phyloP scores from a whole-genome alignment of 495 filamentous ascomycete genomes.

The Sporormia fimetaria region DNA sequence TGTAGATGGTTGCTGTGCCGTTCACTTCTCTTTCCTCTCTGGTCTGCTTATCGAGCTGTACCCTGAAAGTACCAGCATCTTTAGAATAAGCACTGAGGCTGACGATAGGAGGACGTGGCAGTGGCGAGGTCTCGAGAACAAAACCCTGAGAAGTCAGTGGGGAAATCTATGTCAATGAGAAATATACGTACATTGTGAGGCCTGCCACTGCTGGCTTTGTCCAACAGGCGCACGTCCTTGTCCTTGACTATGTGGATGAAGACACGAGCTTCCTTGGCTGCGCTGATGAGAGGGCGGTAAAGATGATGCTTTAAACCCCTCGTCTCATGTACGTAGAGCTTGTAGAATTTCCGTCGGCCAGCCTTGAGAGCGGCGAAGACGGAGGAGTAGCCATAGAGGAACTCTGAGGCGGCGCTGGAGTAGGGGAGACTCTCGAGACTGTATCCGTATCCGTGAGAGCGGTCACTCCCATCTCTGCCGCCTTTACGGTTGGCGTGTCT shows the following conservation, averaged over 20 bases:
- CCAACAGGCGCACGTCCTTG: slow-evolving; percentile 53
- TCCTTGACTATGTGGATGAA: slow-evolving; percentile 40
- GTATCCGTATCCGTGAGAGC: background rate
- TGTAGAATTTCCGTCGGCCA: slow-evolving; percentile 61
- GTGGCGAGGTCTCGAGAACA: slow-evolving; percentile 73
- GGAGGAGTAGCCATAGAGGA: slow-evolving; percentile 72
- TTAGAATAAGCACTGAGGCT: slow-evolving; percentile 36
- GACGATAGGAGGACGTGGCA: slow-evolving; percentile 61
- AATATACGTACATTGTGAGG: slow-evolving; percentile 59
- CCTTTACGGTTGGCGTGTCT: background rate
- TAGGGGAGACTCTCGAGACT: slow-evolving; percentile 48
- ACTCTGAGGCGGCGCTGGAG: slow-evolving; percentile 78
- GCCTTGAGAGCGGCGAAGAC: slow-evolving; percentile 72
- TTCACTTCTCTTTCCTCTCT: slow-evolving; percentile 62
- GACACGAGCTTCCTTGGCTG: slow-evolving; percentile 44
- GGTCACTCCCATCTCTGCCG: no score
- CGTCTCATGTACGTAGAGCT: slow-evolving; percentile 61
- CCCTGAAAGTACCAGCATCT: slow-evolving; percentile 34
- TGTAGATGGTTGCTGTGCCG: slow-evolving; percentile 39
- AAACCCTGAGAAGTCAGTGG: slow-evolving; percentile 42
- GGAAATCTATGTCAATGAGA: no score
- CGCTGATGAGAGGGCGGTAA: slow-evolving; percentile 38
- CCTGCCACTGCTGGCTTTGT: slow-evolving; percentile 70
- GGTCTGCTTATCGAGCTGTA: slow-evolving; percentile 56
- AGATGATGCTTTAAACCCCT: slow-evolving; percentile 25